A percentile compares a stretch with the other conserved stretches of the same genome.
phyloP scores from a whole-genome alignment of 2,329 filamentous ascomycete species.

The Anisogramma anomala region DNA sequence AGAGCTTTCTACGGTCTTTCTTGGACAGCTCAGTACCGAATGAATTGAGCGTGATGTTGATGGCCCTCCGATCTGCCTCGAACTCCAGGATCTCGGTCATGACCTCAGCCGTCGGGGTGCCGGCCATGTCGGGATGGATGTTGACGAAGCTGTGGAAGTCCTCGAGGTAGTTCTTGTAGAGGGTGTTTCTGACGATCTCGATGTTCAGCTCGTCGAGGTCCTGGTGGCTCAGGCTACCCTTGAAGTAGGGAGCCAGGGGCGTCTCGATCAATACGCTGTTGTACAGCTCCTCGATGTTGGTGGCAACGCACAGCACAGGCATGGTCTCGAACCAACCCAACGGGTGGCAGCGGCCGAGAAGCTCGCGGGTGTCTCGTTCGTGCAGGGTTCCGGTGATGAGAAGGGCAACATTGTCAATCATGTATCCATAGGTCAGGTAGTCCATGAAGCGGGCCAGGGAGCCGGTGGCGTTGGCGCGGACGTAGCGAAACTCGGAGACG shows the following conservation, averaged over 20 bases:
- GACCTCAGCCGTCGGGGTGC: conserved; percentile 81
- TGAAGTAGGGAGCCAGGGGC: conserved; percentile 91
- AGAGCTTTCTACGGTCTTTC: conserved; percentile 88
- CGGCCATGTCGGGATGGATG: conserved; percentile 71
- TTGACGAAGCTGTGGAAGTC: conserved; percentile 96
- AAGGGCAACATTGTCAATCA: conserved; percentile 98
- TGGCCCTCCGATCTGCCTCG: conserved; percentile 88
- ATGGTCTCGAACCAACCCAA: conserved; percentile 98
- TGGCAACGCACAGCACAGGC: conserved; percentile 93
- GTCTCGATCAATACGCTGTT: conserved; percentile 97
- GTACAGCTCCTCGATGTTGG: conserved; percentile 97
- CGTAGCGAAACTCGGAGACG: conserved; percentile 91
- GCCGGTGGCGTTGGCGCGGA: conserved; percentile 86
- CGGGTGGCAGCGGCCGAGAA: conserved; percentile 90
- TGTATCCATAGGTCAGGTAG: conserved; percentile 97
- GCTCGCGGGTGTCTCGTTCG: conserved; percentile 90
- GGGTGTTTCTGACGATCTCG: conserved; percentile 94
- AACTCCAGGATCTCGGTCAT: conserved; percentile 96
- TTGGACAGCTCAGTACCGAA: conserved; percentile 95
- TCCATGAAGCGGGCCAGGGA: conserved; percentile 93
- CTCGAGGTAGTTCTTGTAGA: conserved; percentile 99
- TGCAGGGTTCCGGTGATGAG: conserved; percentile 96
- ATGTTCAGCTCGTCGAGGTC: conserved; percentile 98
- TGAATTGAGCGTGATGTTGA: conserved; percentile 98
- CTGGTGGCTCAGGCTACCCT: conserved; percentile 88